Conservation (phyloP, 345 rosid species). For the Gossypium thurberi region DNA sequence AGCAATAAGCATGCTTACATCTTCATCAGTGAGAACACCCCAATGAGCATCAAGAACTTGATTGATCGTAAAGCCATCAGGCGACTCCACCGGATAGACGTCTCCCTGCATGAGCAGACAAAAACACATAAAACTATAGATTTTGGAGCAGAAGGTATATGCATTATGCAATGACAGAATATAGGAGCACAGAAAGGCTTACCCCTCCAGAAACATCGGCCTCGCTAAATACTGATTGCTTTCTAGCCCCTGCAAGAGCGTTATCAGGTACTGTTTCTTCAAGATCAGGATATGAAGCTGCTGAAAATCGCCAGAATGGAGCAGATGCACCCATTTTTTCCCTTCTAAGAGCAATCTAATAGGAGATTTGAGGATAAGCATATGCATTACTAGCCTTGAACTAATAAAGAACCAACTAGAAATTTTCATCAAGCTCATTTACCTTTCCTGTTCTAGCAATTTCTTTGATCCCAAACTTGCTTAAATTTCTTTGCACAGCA, state of each 20-base stretch:
- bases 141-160: background rate
- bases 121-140: slow-evolving; percentile 12
- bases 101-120: slow-evolving; percentile 45
- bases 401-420: background rate
- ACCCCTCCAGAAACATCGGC: slow-evolving; percentile 50
- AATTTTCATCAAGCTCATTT: slow-evolving; percentile 6
- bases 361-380: background rate
- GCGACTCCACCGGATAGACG: slow-evolving; percentile 65
- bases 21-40: slow-evolving; percentile 57
- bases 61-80: slow-evolving; percentile 32
- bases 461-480: slow-evolving; percentile 86
- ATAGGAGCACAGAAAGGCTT: slow-evolving; percentile 14
- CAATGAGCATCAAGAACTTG: slow-evolving; percentile 83
- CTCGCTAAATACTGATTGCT: slow-evolving; percentile 33
- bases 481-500: slow-evolving; percentile 82
- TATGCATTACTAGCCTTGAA: background rate
- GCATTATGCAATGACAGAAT: background rate
- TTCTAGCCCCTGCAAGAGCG: slow-evolving; percentile 38
- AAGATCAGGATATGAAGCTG: slow-evolving; percentile 95
- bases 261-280: slow-evolving; percentile 34
- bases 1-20: slow-evolving; percentile 38
- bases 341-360: slow-evolving; percentile 86
- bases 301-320: slow-evolving; percentile 97
- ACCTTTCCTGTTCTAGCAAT: slow-evolving; percentile 77
- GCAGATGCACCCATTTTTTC: slow-evolving; percentile 89